phyloP scores from a whole-genome alignment of 768 basidiomycete species.

The Hericium alpestre region DNA sequence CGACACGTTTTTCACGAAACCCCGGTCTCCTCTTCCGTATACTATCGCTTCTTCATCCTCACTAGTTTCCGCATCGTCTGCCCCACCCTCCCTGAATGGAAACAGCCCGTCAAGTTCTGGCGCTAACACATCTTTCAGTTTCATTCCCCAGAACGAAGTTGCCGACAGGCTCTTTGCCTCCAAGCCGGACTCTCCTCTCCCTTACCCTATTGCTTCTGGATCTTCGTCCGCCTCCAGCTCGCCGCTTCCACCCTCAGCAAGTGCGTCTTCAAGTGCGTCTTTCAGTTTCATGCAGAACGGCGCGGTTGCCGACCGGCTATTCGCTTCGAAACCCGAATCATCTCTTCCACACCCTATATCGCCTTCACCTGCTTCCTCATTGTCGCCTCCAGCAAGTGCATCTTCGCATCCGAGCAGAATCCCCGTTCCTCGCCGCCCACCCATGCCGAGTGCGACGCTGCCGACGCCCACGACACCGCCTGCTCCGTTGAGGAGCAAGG shows the following conservation, averaged over 20 bases:
- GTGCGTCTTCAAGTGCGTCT: too few relatives aligned
- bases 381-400: background rate
- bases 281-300: too few relatives aligned
- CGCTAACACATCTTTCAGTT: too few relatives aligned
- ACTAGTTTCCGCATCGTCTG: too few relatives aligned
- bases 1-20: background rate
- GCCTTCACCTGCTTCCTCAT: background rate
- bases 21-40: constrained; percentile 9
- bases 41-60: background rate
- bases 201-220: constrained; percentile 4
- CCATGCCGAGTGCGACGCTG: constrained; percentile 15
- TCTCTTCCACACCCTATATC: background rate
- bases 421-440: constrained; percentile 14
- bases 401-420: background rate
- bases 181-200: constrained; percentile 8
- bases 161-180: background rate
- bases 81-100: too few relatives aligned
- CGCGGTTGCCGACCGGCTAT: background rate
- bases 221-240: too few relatives aligned
- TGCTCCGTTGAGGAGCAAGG: constrained; percentile 6
- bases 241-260: too few relatives aligned
- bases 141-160: too few relatives aligned
- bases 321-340: background rate
- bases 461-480: constrained; percentile 10
- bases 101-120: background rate